Evolutionary conservation across 148 eudicot species (phyloP), one percentile per base, ranked within the genome.

Genomic region (Hydrangea macrophylla): DNA sequence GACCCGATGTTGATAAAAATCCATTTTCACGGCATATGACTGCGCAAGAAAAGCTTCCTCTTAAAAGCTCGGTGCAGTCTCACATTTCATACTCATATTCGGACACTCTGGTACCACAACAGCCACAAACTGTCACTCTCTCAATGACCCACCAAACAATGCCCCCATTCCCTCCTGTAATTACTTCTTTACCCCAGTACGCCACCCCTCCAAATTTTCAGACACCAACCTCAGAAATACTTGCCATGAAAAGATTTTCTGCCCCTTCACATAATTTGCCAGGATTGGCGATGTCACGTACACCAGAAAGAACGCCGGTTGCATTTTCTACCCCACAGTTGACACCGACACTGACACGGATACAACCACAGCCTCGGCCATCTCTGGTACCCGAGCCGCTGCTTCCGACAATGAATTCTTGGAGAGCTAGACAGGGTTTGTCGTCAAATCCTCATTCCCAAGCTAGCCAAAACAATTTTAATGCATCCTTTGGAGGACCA

Each of bases 11-110:
- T 17, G 70, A 78, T 12, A 86, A 82, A 78, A 88, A 86, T 51
- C 97, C 96, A 12, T 94, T 94, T 80, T 83, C 96, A 7, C 73
- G 81, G 67, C 83, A 79, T 50, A 67, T 70, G 20, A 30, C 75
- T 59, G 53, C 65, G 45, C 73, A 72, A 59, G 78, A 64, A 65
- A 71, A 75, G 31, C 26, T 28, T 70, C 73, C 55, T 62, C 23
- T 50, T 18, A 62, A 13, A 10, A 15, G 48, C 32, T 27, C 9
- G 51, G 25, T 75, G 62, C 73, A 26, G 44, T 59, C 70, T 7
- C 82, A 68, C 73, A 24, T 6, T 7, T 40, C 55, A 25, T 55
- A 56, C 27, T 27, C 55, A 25, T 55, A 56, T 22, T 27, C 54
- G 53, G 42, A 37, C 62, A 56, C 3, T 63, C 15, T 15, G 22